Evolutionary conservation across 2,329 filamentous ascomycete genomes (phyloP), one percentile per base, ranked within the genome.

Genomic region (Trichophyton verrucosum): DNA sequence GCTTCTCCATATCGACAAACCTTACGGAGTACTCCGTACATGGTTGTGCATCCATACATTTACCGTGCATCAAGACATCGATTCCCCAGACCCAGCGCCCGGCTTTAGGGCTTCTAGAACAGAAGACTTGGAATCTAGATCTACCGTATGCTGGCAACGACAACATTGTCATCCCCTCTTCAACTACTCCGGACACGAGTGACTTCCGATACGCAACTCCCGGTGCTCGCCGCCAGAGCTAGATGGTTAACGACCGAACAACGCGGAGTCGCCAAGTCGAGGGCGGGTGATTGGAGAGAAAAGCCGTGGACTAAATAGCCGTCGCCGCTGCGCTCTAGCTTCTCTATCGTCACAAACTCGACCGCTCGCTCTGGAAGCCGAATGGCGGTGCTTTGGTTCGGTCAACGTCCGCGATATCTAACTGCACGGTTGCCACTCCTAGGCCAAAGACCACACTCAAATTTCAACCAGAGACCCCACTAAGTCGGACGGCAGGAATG

Each of bases 291-390:
- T 55, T 55, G 27, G 49, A n/a, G 49, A 55, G 15, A 55, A 55
- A 55, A 33, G 49, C 49, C 49, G 49, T 55, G 27, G n/a, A 11
- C 49, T 20, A 55, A 55, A 36, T 55, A 55, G 49, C 49, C 49
- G 49, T 36, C 9, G 27, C 49, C 49, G 49, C 33, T 4, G 49
- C 27, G n/a, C 33, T 7, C 15, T 27, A 9, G 49, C 27, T 36
- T 17, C 30, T 8, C 13, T 24, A 3, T n/a, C 11, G 13, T 30
- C 44, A 3, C 46, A 49, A 22, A 49, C 46, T 49, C 13, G 46
- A 36, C n/a, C 30, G 9, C 27, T 55, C 49, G 49, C 49, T 36
- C 8, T 55, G 49, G 49, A 27, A 4, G 11, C 49, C 49, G 49
- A 55, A 36, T 36, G 49, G 49, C 33, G 30, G 49, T 36, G n/a